These are phyloP conservation scores for Lonicera japonica DNA, from an alignment of 129 eudicot genomes.

Conservation along the genomic window DNA sequence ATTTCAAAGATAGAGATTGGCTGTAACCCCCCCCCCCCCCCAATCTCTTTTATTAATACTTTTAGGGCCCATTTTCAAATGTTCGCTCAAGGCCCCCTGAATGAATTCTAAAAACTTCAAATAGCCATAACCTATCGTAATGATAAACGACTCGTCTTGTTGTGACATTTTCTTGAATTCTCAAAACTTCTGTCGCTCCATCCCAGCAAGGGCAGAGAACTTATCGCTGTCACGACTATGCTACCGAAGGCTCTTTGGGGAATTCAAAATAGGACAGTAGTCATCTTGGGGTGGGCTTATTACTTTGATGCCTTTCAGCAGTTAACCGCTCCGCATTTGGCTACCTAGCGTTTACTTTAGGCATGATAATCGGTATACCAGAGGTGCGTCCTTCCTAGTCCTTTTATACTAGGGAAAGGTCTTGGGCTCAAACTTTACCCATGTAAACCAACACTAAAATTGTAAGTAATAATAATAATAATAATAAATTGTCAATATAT, in stretches of 20 bases:
- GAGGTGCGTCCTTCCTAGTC: conserved; percentile 9
- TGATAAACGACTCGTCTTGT: background rate
- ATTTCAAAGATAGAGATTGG: too few species aligned
- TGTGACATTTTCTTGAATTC: conserved; percentile 1
- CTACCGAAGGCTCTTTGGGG: conserved; percentile 4
- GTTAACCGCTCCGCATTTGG: conserved; percentile 17
- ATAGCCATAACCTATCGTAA: too few species aligned
- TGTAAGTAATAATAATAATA: too few species aligned
- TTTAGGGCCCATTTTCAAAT: too few species aligned
- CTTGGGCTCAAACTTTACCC: too few species aligned
- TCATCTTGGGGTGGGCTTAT: conserved; percentile 13
- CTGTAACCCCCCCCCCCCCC: too few species aligned
- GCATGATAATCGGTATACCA: conserved; percentile 16
- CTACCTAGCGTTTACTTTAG: conserved; percentile 18
- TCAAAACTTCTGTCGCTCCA: conserved; percentile 7
- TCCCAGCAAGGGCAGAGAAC: background rate
- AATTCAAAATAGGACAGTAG: conserved; percentile 13
- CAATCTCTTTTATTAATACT: too few species aligned
- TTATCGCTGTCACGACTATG: background rate
- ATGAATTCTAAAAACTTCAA: too few species aligned
- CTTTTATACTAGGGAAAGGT: conserved; percentile 2
- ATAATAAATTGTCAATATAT: too few species aligned
- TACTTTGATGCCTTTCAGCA: conserved; percentile 19
- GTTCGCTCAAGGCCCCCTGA: too few species aligned
- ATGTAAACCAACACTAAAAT: too few species aligned